Percentiles rank a stretch among this genome's conserved stretches.
Conservation (phyloP, 1,284 basidiomycete species). For the Afroboletus lepidellus region DNA sequence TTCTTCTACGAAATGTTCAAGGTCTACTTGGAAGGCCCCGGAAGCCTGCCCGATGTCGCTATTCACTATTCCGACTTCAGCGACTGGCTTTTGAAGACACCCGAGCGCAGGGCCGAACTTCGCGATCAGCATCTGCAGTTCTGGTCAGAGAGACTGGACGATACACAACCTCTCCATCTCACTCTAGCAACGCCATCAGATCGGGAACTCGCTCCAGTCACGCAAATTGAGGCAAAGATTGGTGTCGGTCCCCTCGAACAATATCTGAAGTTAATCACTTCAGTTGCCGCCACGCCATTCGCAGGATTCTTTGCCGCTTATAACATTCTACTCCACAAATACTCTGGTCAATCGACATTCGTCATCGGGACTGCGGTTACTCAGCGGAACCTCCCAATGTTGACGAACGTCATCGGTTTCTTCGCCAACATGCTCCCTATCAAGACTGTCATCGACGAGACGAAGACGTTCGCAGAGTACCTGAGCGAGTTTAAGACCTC, state of each 20-base stretch:
- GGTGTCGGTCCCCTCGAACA: conserved; percentile 21
- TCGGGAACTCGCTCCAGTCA: conserved; percentile 24
- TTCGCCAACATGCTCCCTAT: conserved; percentile 31
- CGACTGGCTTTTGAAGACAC: conserved; percentile 28
- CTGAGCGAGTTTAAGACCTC: conserved; percentile 18
- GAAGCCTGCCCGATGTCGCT: conserved; percentile 21
- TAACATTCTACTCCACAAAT: conserved; percentile 30
- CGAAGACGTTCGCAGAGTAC: conserved; percentile 23
- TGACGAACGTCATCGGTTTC: conserved; percentile 26
- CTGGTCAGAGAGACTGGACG: conserved; percentile 23
- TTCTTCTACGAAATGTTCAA: conserved; percentile 32
- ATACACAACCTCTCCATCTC: conserved; percentile 26
- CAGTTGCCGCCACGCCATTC: conserved; percentile 19
- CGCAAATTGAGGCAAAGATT: conserved; percentile 28
- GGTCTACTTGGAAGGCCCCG: conserved; percentile 25
- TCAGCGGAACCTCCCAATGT: conserved; percentile 25
- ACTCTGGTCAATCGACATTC: conserved; percentile 26
- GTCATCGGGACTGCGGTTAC: conserved; percentile 28
- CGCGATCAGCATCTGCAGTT: conserved; percentile 25
- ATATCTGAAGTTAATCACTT: conserved; percentile 18
- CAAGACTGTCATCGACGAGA: conserved; percentile 25
- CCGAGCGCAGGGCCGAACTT: conserved; percentile 25
- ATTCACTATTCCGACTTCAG: conserved; percentile 32
- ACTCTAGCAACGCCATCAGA: conserved; percentile 28
- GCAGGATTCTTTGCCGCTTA: conserved; percentile 32